phyloP scores from a whole-genome alignment of 2,329 filamentous ascomycete species.

The Didymella keratinophila region DNA sequence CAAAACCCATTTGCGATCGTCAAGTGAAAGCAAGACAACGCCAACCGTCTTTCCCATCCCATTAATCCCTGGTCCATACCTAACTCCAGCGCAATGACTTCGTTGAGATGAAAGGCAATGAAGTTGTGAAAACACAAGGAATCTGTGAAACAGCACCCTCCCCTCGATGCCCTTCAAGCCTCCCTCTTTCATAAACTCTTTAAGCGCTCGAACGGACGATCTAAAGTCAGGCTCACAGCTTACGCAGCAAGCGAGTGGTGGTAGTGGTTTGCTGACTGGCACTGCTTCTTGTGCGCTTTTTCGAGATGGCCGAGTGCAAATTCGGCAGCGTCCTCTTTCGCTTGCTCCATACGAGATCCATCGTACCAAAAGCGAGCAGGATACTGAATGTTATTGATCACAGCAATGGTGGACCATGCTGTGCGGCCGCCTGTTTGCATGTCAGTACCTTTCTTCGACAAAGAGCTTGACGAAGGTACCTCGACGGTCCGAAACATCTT shows the following conservation, averaged over 20 bases:
- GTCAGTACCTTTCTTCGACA: constrained; percentile 3
- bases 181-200: background rate
- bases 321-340: constrained; percentile 50
- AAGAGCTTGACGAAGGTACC: constrained; percentile 31
- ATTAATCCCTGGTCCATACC: background rate
- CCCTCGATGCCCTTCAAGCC: no score
- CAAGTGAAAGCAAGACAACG: background rate
- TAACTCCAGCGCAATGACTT: constrained; percentile 7
- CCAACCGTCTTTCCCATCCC: background rate
- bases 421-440: constrained; percentile 45
- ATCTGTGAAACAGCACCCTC: background rate
- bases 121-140: background rate
- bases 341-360: constrained; percentile 42
- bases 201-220: background rate
- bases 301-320: constrained; percentile 39
- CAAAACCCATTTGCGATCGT: background rate
- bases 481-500: constrained; percentile 50
- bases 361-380: constrained; percentile 51
- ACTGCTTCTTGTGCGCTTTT: constrained; percentile 29
- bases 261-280: constrained; percentile 40
- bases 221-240: background rate
- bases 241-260: constrained; percentile 9
- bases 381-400: constrained; percentile 37
- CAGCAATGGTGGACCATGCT: constrained; percentile 46
- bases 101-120: background rate